Conservation (phyloP, 352 stramenopile species). For the Albugo laibachii region DNA sequence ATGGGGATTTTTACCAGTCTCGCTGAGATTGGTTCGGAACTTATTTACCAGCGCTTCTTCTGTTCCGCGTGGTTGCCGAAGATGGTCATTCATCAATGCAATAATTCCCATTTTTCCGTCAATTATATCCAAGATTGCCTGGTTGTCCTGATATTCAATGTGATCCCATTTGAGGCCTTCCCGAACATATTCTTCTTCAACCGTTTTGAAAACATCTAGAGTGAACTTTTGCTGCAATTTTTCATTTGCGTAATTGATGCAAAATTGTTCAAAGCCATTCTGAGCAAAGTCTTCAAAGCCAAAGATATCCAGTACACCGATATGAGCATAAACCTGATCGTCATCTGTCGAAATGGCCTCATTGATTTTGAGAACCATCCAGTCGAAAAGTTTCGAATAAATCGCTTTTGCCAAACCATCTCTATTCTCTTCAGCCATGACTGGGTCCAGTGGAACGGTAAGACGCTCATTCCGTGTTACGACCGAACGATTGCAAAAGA, state of each 20-base stretch:
- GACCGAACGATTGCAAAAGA: constrained; percentile 86
- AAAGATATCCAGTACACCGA: constrained; percentile 98
- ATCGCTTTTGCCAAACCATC: constrained; percentile 95
- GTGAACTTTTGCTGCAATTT: constrained; percentile 86
- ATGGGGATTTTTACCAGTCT: constrained; percentile 22
- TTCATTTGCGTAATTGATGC: constrained; percentile 87
- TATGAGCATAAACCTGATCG: constrained; percentile 45
- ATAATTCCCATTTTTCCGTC: constrained; percentile 83
- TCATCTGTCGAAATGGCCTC: constrained; percentile 64
- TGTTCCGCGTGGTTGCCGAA: constrained; percentile 68
- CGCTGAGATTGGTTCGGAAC: constrained; percentile 60
- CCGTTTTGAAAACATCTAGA: constrained; percentile 92
- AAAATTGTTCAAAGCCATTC: constrained; percentile 87
- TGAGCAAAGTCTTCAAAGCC: constrained; percentile 95
- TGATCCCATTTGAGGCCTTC: constrained; percentile 96
- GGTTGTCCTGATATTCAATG: constrained; percentile 97
- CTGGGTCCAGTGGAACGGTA: constrained; percentile 64
- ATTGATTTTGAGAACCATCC: constrained; percentile 89
- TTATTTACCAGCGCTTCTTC: constrained; percentile 81
- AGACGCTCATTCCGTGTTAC: constrained; percentile 73
- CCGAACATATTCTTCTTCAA: constrained; percentile 95
- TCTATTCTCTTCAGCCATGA: constrained; percentile 85
- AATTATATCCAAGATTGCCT: constrained; percentile 94
- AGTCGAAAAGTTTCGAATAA: constrained; percentile 96
- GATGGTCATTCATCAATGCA: constrained; percentile 75